Evolutionary conservation across 2,329 filamentous ascomycete species (phyloP).

Genomic region (Grosmannia clavigera): DNA sequence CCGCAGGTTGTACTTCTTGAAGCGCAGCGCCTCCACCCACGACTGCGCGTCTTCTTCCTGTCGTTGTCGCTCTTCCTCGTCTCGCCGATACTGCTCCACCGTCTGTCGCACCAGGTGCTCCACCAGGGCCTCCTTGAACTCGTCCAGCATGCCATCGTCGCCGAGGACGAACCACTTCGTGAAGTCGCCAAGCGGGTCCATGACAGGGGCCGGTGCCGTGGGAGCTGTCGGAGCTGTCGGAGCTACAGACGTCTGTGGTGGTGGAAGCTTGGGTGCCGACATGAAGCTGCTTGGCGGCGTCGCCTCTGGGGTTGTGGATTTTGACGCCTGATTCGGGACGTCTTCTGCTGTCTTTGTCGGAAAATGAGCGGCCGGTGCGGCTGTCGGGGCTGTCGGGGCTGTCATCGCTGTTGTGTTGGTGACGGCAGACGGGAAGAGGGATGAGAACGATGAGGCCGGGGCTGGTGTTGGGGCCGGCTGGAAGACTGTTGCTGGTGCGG

Average conservation of each 20-base stretch:
- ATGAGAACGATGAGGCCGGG: neutral
- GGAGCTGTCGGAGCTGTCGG: neutral
- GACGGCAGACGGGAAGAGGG: neutral
- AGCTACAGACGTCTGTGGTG: neutral
- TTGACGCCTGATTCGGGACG: too few relatives aligned
- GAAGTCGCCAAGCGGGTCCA: conserved; percentile 35
- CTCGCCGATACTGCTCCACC: conserved; percentile 27
- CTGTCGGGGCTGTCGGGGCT: neutral
- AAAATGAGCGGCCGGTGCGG: neutral
- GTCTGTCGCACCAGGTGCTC: conserved; percentile 30
- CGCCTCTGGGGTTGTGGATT: too few relatives aligned
- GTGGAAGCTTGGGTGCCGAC: neutral
- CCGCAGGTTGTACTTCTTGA: conserved; percentile 34
- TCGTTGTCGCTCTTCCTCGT: conserved; percentile 27
- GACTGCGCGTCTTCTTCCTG: conserved; percentile 36
- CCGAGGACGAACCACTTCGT: conserved; percentile 42
- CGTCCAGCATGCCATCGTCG: conserved; percentile 39
- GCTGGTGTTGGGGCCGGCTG: neutral
- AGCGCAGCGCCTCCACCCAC: conserved; percentile 34
- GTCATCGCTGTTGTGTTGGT: neutral
- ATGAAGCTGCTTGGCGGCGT: neutral
- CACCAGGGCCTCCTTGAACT: conserved; percentile 34
- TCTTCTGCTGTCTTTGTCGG: neutral
- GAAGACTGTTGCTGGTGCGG: neutral
- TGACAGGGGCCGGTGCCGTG: conserved; percentile 4